phyloP scores from a whole-genome alignment of 306 rosid species.

The Quercus variabilis region DNA sequence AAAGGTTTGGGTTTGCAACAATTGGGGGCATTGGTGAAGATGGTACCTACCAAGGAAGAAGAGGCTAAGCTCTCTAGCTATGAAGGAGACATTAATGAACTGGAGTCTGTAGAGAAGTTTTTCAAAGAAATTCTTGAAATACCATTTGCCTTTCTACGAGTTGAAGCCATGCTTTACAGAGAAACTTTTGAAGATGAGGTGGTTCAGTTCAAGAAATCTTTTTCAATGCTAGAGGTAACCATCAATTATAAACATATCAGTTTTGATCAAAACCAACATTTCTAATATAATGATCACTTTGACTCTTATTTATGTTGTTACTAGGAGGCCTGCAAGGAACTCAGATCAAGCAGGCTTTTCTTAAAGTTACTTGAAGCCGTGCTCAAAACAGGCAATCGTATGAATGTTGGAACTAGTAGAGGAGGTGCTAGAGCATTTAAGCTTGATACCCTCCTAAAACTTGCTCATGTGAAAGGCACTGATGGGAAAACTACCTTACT shows the following conservation, averaged over 20 bases:
- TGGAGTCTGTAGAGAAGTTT: constrained; percentile 81
- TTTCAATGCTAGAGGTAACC: constrained; percentile 87
- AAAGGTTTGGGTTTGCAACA: constrained; percentile 67
- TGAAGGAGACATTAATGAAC: constrained; percentile 71
- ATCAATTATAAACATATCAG: not conserved
- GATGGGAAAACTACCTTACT: constrained; percentile 89
- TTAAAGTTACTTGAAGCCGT: constrained; percentile 84
- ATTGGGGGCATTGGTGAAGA: constrained; percentile 82
- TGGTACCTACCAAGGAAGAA: constrained; percentile 91
- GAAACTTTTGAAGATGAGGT: constrained; percentile 94
- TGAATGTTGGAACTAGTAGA: constrained; percentile 93
- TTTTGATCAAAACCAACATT: not conserved
- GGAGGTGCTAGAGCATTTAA: constrained; percentile 95
- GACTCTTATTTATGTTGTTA: not conserved
- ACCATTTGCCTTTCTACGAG: constrained; percentile 73
- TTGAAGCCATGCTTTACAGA: constrained; percentile 79
- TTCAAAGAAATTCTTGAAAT: constrained; percentile 57
- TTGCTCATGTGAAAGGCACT: constrained; percentile 83
- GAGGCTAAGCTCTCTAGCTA: constrained; percentile 64
- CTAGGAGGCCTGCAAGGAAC: constrained; percentile 96
- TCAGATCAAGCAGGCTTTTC: constrained; percentile 90
- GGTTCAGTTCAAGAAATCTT: constrained; percentile 78
- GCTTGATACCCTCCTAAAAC: constrained; percentile 85
- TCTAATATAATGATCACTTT: not conserved
- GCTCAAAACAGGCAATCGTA: constrained; percentile 91